A percentile compares a stretch with the other conserved stretches of the same genome.
phyloP scores from a whole-genome alignment of 148 eudicot genomes.

The Rhododendron henanense region DNA sequence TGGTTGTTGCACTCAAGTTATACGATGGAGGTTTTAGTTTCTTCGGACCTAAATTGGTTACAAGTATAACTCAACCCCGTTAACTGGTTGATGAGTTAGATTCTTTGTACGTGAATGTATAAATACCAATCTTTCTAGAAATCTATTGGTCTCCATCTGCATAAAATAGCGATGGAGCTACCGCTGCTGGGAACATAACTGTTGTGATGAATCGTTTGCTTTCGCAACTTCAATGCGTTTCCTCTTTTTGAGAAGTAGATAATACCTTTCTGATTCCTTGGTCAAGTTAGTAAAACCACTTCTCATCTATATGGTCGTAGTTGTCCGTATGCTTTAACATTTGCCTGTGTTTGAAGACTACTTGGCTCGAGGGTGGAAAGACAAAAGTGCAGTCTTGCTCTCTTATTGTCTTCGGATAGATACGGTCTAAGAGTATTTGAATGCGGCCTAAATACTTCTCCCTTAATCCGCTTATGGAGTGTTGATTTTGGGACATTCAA shows the following conservation, averaged over 20 bases:
- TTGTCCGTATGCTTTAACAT: not conserved
- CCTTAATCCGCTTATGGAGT: not conserved
- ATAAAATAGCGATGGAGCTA: not conserved
- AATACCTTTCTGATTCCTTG: not conserved
- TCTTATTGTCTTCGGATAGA: not conserved
- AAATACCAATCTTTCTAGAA: not conserved
- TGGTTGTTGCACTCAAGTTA: not conserved
- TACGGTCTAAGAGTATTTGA: not conserved
- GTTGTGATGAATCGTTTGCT: not conserved
- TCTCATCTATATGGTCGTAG: not conserved
- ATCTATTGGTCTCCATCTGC: not conserved
- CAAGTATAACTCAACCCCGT: not conserved
- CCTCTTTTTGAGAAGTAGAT: not conserved
- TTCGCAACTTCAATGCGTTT: not conserved
- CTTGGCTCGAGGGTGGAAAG: not conserved
- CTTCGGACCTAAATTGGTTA: not conserved
- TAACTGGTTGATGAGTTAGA: constrained; percentile 1
- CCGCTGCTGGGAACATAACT: not conserved
- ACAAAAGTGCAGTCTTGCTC: not conserved
- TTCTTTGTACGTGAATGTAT: not conserved
- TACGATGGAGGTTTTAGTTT: not conserved
- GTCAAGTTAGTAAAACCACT: not conserved
- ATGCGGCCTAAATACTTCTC: not conserved
- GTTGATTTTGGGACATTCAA: not conserved
- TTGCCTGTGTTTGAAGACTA: not conserved